These are phyloP conservation scores for Astrothelium macrocarpum DNA, from an alignment of 495 filamentous ascomycete species.

Conservation along the genomic window DNA sequence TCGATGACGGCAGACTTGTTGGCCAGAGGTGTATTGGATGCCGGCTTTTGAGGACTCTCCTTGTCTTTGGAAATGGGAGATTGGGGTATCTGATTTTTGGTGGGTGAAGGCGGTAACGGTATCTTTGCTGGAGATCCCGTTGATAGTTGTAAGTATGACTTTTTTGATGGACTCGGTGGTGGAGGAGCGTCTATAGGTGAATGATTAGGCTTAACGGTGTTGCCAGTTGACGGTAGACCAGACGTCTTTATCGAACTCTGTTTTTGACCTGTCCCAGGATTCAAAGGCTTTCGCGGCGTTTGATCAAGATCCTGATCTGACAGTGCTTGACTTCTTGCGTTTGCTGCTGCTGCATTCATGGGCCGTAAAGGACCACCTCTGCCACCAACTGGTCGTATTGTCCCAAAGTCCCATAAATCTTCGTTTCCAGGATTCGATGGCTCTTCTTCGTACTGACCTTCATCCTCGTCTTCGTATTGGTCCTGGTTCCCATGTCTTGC, in stretches of 20 bases:
- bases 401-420: conserved; percentile 95
- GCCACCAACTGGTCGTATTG: conserved; percentile 60
- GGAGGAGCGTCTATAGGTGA: background rate
- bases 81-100: conserved; percentile 20
- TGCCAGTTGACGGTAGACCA: background rate
- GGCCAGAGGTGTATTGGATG: conserved; percentile 17
- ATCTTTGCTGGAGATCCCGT: conserved; percentile 45
- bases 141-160: conserved; percentile 33
- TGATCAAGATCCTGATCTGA: background rate
- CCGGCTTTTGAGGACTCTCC: conserved; percentile 13
- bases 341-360: conserved; percentile 63
- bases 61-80: conserved; percentile 1
- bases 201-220: background rate
- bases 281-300: background rate
- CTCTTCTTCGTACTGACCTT: conserved; percentile 48
- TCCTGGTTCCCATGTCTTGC: conserved; percentile 47
- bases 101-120: conserved; percentile 50
- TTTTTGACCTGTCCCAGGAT: background rate
- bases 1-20: conserved; percentile 22
- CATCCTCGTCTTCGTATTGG: conserved; percentile 40
- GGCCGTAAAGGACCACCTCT: conserved; percentile 48
- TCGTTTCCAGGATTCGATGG: conserved; percentile 42
- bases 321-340: conserved; percentile 37
- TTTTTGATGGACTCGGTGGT: conserved; percentile 34
- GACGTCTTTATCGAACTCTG: background rate